A percentile compares a stretch with the other conserved stretches of the same genome.
phyloP scores from a whole-genome alignment of 2,329 filamentous ascomycete species.

The Paecilomyces variotii region DNA sequence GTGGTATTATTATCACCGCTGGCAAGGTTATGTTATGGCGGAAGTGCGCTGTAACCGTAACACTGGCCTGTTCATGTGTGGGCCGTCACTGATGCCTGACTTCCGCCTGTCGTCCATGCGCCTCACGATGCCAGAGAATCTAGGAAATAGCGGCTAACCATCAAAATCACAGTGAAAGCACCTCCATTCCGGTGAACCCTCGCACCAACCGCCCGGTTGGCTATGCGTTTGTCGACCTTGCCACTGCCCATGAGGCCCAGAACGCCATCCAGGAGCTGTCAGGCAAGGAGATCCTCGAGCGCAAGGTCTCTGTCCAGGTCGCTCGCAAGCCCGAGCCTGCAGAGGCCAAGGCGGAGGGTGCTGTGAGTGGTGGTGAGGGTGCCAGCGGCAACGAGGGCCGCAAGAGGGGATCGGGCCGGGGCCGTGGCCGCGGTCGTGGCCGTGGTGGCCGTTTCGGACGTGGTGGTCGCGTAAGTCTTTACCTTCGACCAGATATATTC shows the following conservation, averaged over 20 bases:
- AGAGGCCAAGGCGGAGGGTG: constrained; percentile 65
- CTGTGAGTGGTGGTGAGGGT: constrained; percentile 64
- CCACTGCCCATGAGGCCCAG: constrained; percentile 87
- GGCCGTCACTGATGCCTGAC: not conserved
- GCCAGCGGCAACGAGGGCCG: constrained; percentile 58
- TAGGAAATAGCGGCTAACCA: not conserved
- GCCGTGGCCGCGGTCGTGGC: constrained; percentile 55
- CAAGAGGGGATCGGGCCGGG: constrained; percentile 49
- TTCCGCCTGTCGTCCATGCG: not conserved
- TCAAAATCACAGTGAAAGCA: constrained; percentile 66
- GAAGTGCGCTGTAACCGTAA: not conserved
- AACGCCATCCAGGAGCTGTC: constrained; percentile 92
- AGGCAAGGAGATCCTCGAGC: constrained; percentile 94
- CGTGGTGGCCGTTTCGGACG: constrained; percentile 58
- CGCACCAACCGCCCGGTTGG: constrained; percentile 97
- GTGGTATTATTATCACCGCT: not conserved
- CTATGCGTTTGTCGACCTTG: constrained; percentile 98
- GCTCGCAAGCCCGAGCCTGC: constrained; percentile 92
- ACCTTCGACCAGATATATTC: constrained; percentile 15
- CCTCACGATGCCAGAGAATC: not conserved
- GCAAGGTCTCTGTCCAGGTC: constrained; percentile 98
- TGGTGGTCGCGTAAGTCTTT: constrained; percentile 59
- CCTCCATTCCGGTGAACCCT: constrained; percentile 98
- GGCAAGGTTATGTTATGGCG: not conserved
- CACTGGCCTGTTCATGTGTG: not conserved